Percentiles rank a stretch among this genome's conserved stretches.
Conservation (phyloP, 2,329 filamentous ascomycete genomes). For the Arthrobotrys sinensis region DNA sequence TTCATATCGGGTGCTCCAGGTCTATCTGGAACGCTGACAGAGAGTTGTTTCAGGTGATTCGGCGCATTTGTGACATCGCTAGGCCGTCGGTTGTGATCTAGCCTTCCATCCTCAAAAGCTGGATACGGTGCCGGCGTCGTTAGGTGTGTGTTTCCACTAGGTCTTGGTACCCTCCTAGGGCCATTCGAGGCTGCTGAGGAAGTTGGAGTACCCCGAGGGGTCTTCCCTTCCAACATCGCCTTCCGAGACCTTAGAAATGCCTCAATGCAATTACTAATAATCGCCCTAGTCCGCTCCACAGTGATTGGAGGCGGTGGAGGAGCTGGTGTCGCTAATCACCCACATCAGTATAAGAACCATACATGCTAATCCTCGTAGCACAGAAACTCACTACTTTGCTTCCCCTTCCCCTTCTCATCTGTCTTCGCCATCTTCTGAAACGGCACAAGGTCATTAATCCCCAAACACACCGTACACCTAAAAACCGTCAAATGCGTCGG, state of each 20-base stretch:
- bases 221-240: conserved; percentile 62
- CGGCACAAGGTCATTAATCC: conserved; percentile 82
- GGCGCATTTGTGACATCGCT: conserved; percentile 42
- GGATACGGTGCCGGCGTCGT: conserved; percentile 54
- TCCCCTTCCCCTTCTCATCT: conserved; percentile 64
- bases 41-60: conserved; percentile 43
- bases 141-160: conserved; percentile 64
- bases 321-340: conserved; percentile 43
- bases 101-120: conserved; percentile 69
- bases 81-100: conserved; percentile 66
- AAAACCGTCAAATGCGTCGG: conserved; percentile 81
- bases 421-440: conserved; percentile 62
- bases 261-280: conserved; percentile 73
- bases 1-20: conserved; percentile 56
- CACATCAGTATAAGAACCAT: conserved; percentile 62
- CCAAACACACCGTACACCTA: conserved; percentile 86
- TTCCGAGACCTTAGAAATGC: conserved; percentile 70
- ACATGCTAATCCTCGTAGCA: conserved; percentile 53
- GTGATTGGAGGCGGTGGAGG: conserved; percentile 72
- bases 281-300: conserved; percentile 73
- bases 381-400: conserved; percentile 53
- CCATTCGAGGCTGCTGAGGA: conserved; percentile 44
- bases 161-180: conserved; percentile 35
- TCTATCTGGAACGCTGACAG: conserved; percentile 58
- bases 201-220: conserved; percentile 32